Conservation (phyloP, 1,284 basidiomycete genomes). For the Uromyces viciae-fabae region DNA sequence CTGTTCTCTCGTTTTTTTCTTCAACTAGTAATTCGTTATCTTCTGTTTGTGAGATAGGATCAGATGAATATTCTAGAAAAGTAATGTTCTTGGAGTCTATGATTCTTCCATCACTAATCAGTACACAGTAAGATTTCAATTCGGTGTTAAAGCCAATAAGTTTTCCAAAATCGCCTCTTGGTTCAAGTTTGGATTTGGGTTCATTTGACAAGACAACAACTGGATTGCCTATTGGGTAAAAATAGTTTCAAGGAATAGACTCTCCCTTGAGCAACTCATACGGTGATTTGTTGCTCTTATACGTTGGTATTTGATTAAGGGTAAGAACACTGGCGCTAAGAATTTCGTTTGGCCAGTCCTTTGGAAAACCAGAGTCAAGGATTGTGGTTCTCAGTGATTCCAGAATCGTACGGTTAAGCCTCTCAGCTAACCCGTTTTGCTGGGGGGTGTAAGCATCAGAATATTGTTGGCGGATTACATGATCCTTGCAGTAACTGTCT, state of each 20-base stretch:
- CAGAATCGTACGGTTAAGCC: background rate
- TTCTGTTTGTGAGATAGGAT: background rate
- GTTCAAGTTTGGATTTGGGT: background rate
- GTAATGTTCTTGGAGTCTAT: background rate
- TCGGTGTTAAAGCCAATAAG: background rate
- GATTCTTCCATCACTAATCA: background rate
- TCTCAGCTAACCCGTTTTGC: constrained; percentile 10
- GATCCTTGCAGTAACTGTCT: background rate
- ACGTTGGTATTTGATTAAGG: background rate
- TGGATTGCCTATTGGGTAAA: background rate
- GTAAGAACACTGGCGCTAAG: background rate
- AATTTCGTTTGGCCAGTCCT: background rate
- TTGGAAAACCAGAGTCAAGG: background rate
- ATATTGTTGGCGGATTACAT: background rate
- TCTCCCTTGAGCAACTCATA: background rate
- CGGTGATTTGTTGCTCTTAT: background rate
- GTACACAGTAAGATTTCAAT: background rate
- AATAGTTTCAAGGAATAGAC: background rate
- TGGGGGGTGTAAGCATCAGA: constrained; percentile 21
- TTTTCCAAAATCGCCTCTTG: background rate
- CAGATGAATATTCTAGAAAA: background rate
- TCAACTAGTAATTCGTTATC: background rate
- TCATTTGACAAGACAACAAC: background rate
- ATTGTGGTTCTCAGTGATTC: background rate
- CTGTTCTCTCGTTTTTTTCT: background rate